Conservation (phyloP, 306 rosid genomes). For the Medicago truncatula region DNA sequence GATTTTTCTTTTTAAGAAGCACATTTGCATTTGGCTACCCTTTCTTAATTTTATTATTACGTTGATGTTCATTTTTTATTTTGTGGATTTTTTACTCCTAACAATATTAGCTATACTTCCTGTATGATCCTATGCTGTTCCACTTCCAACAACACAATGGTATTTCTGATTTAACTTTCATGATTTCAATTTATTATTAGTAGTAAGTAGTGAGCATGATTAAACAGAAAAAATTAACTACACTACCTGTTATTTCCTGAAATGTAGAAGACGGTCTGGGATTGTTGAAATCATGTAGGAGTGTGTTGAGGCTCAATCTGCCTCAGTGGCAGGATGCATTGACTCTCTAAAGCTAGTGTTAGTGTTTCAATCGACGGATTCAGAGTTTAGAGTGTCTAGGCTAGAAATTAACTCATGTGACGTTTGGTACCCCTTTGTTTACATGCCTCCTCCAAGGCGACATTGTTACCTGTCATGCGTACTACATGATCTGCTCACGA, state of each 20-base stretch:
- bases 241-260: not conserved
- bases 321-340: not conserved
- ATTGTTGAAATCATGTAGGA: conserved; percentile 11
- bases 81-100: conserved; percentile 9
- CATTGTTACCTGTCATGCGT: not conserved
- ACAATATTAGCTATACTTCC: not conserved
- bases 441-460: not conserved
- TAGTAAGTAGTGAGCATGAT: not conserved
- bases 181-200: not conserved
- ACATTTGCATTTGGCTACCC: too few relatives aligned
- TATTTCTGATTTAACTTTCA: too few relatives aligned
- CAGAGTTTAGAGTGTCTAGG: conserved; percentile 6
- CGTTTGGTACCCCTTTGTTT: not conserved
- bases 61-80: not conserved
- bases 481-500: conserved; percentile 8
- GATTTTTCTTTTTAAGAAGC: too few relatives aligned
- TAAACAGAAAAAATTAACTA: not conserved
- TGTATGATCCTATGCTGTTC: not conserved
- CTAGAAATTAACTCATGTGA: conserved; percentile 12
- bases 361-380: not conserved
- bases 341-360: not conserved
- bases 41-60: not conserved
- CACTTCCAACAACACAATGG: not conserved
- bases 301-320: not conserved
- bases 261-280: not conserved